Evolutionary conservation across 306 rosid species (phyloP), one percentile per base, ranked within the genome.

Genomic region (Dalbergia cochinchinensis): DNA sequence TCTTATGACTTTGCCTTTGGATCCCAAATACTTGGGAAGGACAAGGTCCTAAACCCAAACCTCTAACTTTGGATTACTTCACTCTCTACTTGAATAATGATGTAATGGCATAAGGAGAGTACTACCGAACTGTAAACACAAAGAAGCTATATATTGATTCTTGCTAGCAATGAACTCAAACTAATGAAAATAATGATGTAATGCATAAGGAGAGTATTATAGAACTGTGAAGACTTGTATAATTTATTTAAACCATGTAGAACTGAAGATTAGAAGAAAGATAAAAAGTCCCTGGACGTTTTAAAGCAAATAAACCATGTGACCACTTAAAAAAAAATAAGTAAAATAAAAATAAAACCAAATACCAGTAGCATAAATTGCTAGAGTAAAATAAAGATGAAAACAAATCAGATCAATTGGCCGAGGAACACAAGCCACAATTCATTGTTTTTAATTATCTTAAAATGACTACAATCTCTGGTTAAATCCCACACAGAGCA

Each of bases 301-400:
- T 65, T 57, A 45, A 65, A 71, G 37, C 45, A 57, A 73, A n/a
- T 8, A 51, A 81, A 7, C 59, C 16, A 73, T 78, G 34, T 12
- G 35, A 85, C 65, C 4, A 64, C 71, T 8, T 67, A 55, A 26
- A 4, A 26, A 26, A 26, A 26, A 37, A 37, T 3, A 11, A 1
- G 8, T 13, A 11, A 11, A 48, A 62, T 33, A n/a, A 72, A 80
- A 44, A 58, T 15, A 0, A 74, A 60, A 44, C 5, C 11, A 6
- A 62, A 80, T 26, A 55, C 9, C 19, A 82, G 47, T 35, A 35
- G 8, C 10, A 55, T 53, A 18, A 19, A 57, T 22, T 14, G 45
- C 26, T 8, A 11, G 39, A 61, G 11, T 61, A 48, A 59, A 22
- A 69, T 9, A 41, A 75, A 77, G 18, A 57, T 20, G 22, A 35